Base-by-base conservation (phyloP, 352 stramenopile genomes). In the Globisporangium emineosum region DNA sequence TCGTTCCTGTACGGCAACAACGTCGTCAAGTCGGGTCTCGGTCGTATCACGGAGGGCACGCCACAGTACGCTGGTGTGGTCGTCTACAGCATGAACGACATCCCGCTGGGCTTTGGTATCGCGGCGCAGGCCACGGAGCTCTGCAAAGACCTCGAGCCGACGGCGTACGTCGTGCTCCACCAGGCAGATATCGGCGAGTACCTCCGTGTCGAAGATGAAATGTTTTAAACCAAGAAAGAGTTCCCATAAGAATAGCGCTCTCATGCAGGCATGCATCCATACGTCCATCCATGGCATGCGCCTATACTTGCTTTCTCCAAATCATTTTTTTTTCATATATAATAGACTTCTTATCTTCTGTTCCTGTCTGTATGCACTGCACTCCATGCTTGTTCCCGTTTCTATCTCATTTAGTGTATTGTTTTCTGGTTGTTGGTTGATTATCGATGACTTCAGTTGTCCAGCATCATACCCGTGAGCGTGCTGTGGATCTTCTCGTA, bases 1-100 rank as follows among this genome's bases (percentile, higher is more conserved):
- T 97, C 88, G 15, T 99, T 99, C 81, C 77, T 99, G 27, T 99
- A 99, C 73, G 98, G 98, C 65, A 99, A 99, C 80, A 97, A 99
- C 79, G 89, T 99, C 13, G 91, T 98, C 64, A 99, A 99, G 83
- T 97, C 89, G 30, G 97, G 97, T 59, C 83, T 99, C 32, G 97
- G 91, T 30, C 84, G 96, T 52, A 99, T 99, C 80, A 99, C 97
- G 33, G 98, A 99, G 66, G 89, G 85, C 59, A 99, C 92, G 56
- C 97, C 97, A 27, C 96, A 99, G 87, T 99, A 99, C 86, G 96
- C 93, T 8, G 98, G 98, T 47, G 96, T 99, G 1, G 92, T 99
- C 23, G 96, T 99, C 27, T 99, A 98, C 76, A 99, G 91, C 79
- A 98, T 99, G 93, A 98, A 96, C 62, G 96, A 99, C 78, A 96